Percentiles rank a stretch among this genome's conserved stretches.
These are phyloP conservation scores for Porphyridium purpureum DNA, from an alignment of 23 red algal species.

Conservation along the genomic window DNA sequence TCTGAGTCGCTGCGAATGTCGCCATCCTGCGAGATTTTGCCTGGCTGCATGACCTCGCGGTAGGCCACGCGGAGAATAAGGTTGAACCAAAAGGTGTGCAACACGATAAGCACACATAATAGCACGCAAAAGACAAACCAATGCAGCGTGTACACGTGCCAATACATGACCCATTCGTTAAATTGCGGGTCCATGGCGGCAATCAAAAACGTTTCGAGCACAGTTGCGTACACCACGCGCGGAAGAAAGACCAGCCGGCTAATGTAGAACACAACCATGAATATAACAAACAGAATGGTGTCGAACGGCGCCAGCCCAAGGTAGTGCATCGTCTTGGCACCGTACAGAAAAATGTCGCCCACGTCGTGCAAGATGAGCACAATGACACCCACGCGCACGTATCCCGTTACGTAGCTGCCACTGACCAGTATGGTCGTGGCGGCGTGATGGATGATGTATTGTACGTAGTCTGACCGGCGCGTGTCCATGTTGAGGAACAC, in stretches of 20 bases:
- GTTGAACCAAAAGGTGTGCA: slow-evolving; percentile 89
- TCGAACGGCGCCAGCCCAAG: slow-evolving; percentile 29
- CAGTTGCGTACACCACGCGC: slow-evolving; percentile 34
- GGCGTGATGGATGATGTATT: slow-evolving; percentile 62
- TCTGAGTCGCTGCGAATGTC: slow-evolving; percentile 88
- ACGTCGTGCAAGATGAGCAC: slow-evolving; percentile 78
- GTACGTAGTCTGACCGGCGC: slow-evolving; percentile 37
- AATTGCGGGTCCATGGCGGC: slow-evolving; percentile 20
- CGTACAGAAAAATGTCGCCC: slow-evolving; percentile 80
- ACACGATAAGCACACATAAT: slow-evolving; percentile 23
- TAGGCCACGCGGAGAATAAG: slow-evolving; percentile 69
- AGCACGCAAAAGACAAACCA: slow-evolving; percentile 35
- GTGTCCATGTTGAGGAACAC: slow-evolving; percentile 65
- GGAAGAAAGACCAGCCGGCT: slow-evolving; percentile 50
- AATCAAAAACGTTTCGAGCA: slow-evolving; percentile 26
- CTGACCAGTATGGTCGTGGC: slow-evolving; percentile 50
- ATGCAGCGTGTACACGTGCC: slow-evolving; percentile 36
- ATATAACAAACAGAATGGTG: slow-evolving; percentile 65
- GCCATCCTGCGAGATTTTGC: slow-evolving; percentile 59
- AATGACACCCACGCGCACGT: slow-evolving; percentile 56
- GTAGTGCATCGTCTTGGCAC: slow-evolving; percentile 66
- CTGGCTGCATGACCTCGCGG: slow-evolving; percentile 36
- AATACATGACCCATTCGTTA: slow-evolving; percentile 45
- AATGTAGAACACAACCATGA: slow-evolving; percentile 62
- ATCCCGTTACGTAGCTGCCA: slow-evolving; percentile 38